Percentiles rank a stretch among this genome's conserved stretches.
Conservation (phyloP, 345 rosid species). For the Salix purpurea region DNA sequence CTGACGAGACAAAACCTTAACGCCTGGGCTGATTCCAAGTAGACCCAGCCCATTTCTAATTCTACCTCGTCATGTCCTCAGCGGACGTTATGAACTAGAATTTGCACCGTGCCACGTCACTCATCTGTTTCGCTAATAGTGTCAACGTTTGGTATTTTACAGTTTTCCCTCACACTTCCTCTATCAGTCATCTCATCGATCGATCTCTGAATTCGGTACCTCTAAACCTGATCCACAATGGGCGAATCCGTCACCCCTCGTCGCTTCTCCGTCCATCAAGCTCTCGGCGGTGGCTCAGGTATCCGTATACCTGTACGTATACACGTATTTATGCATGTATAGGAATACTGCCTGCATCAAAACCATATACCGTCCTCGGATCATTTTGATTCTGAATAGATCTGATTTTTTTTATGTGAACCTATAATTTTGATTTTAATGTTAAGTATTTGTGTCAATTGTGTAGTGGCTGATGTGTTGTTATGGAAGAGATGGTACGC, state of each 20-base stretch:
- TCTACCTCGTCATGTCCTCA: neutral
- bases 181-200: neutral
- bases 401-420: conserved; percentile 11
- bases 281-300: conserved; percentile 81
- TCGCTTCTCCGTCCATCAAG: conserved; percentile 58
- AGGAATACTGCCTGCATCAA: neutral
- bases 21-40: neutral
- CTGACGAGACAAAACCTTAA: too few relatives aligned
- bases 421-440: neutral
- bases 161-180: neutral
- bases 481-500: conserved; percentile 69
- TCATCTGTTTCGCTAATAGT: too few relatives aligned
- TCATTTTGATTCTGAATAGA: conserved; percentile 10
- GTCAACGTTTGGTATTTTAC: too few relatives aligned
- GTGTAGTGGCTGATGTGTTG: conserved; percentile 73
- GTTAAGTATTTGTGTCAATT: neutral
- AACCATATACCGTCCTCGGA: neutral
- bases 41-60: neutral
- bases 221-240: conserved; percentile 9
- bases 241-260: conserved; percentile 29
- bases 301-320: neutral
- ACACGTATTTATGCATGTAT: neutral
- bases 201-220: neutral
- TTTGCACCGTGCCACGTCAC: neutral
- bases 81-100: neutral